Conservation (phyloP, 768 basidiomycete species). For the Harrya chromipes region DNA sequence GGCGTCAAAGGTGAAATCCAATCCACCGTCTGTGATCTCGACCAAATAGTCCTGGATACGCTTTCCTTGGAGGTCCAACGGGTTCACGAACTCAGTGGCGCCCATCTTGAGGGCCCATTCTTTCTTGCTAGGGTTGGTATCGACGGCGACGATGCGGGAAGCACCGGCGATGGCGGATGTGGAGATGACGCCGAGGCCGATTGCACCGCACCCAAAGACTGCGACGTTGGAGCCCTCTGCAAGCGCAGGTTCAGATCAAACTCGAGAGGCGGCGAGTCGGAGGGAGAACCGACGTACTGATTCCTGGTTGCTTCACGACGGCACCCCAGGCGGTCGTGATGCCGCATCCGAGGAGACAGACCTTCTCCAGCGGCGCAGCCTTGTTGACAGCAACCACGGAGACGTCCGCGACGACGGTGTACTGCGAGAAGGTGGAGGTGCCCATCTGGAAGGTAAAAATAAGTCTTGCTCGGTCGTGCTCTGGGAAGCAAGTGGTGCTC, state of each 20-base stretch:
- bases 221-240: slow-evolving; percentile 84
- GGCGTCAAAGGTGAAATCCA: slow-evolving; percentile 96
- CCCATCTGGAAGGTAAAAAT: slow-evolving; percentile 72
- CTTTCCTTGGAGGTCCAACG: slow-evolving; percentile 67
- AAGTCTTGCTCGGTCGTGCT: not conserved
- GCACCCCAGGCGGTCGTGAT: slow-evolving; percentile 99
- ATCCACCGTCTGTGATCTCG: slow-evolving; percentile 92
- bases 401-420: slow-evolving; percentile 96
- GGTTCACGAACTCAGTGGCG: slow-evolving; percentile 93
- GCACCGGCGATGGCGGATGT: slow-evolving; percentile 77
- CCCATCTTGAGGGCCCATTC: slow-evolving; percentile 90
- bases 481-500: slow-evolving; percentile 28
- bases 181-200: slow-evolving; percentile 90
- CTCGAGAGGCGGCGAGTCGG: not conserved
- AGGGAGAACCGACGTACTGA: slow-evolving; percentile 47
- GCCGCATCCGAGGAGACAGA: slow-evolving; percentile 95
- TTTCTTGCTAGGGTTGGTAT: slow-evolving; percentile 85
- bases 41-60: slow-evolving; percentile 87
- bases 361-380: slow-evolving; percentile 87
- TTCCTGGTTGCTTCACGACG: slow-evolving; percentile 85
- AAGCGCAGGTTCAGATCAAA: not conserved
- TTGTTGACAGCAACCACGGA: slow-evolving; percentile 90
- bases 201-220: slow-evolving; percentile 95
- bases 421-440: slow-evolving; percentile 98
- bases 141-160: slow-evolving; percentile 87